Evolutionary conservation across 352 stramenopile species (phyloP).

Genomic region (Phytophthora fragariaefolia): DNA sequence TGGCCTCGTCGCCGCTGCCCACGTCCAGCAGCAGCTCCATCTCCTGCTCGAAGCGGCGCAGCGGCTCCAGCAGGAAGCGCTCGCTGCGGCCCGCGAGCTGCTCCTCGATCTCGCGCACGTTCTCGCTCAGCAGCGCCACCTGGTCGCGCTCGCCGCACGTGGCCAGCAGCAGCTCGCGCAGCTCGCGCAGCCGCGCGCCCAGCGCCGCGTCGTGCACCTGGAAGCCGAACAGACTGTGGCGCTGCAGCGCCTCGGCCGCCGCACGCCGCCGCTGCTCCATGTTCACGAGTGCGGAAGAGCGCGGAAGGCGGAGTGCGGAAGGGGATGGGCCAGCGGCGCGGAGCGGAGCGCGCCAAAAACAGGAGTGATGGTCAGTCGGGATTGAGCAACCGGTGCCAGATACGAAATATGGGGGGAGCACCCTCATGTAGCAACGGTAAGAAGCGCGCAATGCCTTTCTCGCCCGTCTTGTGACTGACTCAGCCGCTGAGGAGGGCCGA

Average conservation of each 20-base stretch:
- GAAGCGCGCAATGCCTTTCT: too few species aligned
- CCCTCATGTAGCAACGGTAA: too few species aligned
- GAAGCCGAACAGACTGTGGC: conserved; percentile 74
- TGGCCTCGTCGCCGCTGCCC: conserved; percentile 37
- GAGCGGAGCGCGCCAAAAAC: conserved; percentile 34
- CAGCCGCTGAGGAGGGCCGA: too few species aligned
- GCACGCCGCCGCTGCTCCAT: conserved; percentile 39
- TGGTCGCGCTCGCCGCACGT: conserved; percentile 55
- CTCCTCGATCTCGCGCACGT: conserved; percentile 62
- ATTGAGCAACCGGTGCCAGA: too few species aligned
- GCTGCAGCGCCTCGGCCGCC: conserved; percentile 27
- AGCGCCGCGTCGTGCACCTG: conserved; percentile 57
- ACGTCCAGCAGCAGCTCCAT: conserved; percentile 69
- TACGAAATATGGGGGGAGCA: too few species aligned
- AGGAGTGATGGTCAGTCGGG: conserved; percentile 27
- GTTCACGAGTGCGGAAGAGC: background rate
- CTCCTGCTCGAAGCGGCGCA: conserved; percentile 71
- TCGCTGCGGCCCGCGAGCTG: conserved; percentile 42
- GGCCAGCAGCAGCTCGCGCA: conserved; percentile 57
- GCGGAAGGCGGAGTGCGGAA: conserved; percentile 23
- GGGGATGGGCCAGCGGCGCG: too few species aligned
- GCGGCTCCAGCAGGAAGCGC: conserved; percentile 61
- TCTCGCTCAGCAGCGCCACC: conserved; percentile 53
- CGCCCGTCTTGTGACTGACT: too few species aligned
- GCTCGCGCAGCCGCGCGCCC: conserved; percentile 44